phyloP scores from a whole-genome alignment of 2,329 filamentous ascomycete genomes.

The Teratosphaeria viscida region DNA sequence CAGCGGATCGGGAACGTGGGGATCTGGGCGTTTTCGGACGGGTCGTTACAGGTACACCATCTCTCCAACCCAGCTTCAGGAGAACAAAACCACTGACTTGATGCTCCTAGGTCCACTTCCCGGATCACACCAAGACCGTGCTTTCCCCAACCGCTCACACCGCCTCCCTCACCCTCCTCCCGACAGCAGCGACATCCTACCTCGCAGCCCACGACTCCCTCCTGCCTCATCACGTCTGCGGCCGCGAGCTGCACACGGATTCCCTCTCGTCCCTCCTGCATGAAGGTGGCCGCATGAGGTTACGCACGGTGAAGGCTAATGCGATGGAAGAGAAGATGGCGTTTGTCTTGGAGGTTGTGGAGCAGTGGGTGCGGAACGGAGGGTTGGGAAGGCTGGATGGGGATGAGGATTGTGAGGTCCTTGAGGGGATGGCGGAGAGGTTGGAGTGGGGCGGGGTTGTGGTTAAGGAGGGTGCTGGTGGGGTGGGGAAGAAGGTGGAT shows the following conservation, averaged over 20 bases:
- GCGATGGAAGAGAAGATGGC: slow-evolving; percentile 63
- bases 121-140: slow-evolving; percentile 77
- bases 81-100: slow-evolving; percentile 4
- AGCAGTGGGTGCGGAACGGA: slow-evolving; percentile 60
- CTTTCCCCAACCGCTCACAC: slow-evolving; percentile 63
- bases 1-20: slow-evolving; percentile 72
- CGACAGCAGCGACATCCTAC: slow-evolving; percentile 57
- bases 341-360: slow-evolving; percentile 58
- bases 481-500: slow-evolving; percentile 29
- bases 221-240: slow-evolving; percentile 57
- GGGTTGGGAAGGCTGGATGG: slow-evolving; percentile 48
- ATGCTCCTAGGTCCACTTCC: slow-evolving; percentile 62
- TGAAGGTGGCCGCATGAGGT: slow-evolving; percentile 37
- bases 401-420: slow-evolving; percentile 20
- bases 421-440: slow-evolving; percentile 14
- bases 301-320: slow-evolving; percentile 54
- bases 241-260: slow-evolving; percentile 61
- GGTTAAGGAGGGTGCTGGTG: slow-evolving; percentile 30
- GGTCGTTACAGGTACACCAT: slow-evolving; percentile 57
- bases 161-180: slow-evolving; percentile 69
- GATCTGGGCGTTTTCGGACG: slow-evolving; percentile 72
- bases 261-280: slow-evolving; percentile 65
- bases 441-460: slow-evolving; percentile 35
- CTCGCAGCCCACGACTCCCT: slow-evolving; percentile 51
- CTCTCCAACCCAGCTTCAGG: not conserved